Conservation (phyloP, 768 basidiomycete genomes). For the Phlebiopsis gigantea region DNA sequence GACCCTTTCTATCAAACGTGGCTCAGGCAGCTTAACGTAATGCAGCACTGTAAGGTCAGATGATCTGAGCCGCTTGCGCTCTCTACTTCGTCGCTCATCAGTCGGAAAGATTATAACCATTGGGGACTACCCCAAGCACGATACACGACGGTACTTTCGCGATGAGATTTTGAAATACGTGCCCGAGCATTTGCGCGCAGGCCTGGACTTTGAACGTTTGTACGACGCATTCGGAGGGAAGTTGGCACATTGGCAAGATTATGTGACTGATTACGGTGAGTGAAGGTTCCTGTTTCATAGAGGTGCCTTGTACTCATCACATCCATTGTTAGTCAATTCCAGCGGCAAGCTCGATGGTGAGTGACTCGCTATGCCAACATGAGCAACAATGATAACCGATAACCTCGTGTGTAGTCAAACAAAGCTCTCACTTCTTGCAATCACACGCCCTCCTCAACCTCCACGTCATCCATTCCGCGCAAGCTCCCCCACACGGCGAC, state of each 20-base stretch:
- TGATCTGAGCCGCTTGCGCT: not conserved
- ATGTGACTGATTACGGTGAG: constrained; percentile 67
- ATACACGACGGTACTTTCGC: constrained; percentile 61
- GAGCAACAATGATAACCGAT: not conserved
- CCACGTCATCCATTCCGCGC: constrained; percentile 82
- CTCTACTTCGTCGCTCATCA: not conserved
- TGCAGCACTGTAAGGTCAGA: constrained; percentile 75
- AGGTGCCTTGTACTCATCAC: not conserved
- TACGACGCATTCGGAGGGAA: constrained; percentile 83
- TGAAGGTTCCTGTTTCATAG: not conserved
- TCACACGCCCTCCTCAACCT: constrained; percentile 80
- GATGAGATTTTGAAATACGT: constrained; percentile 63
- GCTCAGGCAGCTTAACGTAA: constrained; percentile 73
- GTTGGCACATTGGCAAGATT: constrained; percentile 79
- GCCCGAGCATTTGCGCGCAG: constrained; percentile 51
- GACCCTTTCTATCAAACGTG: constrained; percentile 85
- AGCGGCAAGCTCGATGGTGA: constrained; percentile 67
- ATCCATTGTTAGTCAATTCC: constrained; percentile 51
- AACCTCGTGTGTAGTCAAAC: constrained; percentile 46
- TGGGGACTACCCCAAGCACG: constrained; percentile 71
- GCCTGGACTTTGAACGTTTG: constrained; percentile 64
- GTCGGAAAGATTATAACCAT: constrained; percentile 61
- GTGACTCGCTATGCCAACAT: constrained; percentile 19
- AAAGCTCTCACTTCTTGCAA: constrained; percentile 80
- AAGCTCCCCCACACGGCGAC: constrained; percentile 35